phyloP scores from a whole-genome alignment of 192 early-diverging fungal genomes.

The Coemansia brasiliensis region DNA sequence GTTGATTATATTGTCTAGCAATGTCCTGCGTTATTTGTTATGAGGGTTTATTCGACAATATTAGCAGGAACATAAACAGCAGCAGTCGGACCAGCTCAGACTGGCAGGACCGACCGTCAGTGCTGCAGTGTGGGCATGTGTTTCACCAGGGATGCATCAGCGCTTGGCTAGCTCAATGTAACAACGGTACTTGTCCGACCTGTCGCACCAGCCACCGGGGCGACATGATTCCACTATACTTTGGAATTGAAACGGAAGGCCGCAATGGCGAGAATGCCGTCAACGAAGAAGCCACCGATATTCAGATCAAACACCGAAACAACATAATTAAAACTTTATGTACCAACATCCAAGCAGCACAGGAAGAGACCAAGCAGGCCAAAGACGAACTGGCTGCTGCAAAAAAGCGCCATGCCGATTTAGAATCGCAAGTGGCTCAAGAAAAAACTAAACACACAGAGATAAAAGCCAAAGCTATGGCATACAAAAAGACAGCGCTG shows the following conservation, averaged over 20 bases:
- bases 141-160: slow-evolving; percentile 46
- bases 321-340: slow-evolving; percentile 14
- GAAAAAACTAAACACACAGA: background rate
- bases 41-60: slow-evolving; percentile 32
- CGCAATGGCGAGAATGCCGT: background rate
- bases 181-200: slow-evolving; percentile 36
- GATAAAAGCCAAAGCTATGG: background rate
- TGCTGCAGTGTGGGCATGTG: slow-evolving; percentile 43
- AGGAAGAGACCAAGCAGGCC: slow-evolving; percentile 20
- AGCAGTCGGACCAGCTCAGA: background rate
- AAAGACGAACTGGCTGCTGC: slow-evolving; percentile 2
- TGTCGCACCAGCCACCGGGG: slow-evolving; percentile 31
- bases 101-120: slow-evolving; percentile 31
- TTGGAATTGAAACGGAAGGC: slow-evolving; percentile 19
- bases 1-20: background rate
- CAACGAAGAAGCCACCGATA: background rate
- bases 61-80: background rate
- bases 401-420: background rate
- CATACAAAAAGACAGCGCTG: slow-evolving; percentile 15
- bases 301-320: slow-evolving; percentile 13
- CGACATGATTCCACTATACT: slow-evolving; percentile 31
- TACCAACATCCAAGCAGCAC: slow-evolving; percentile 24
- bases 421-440: background rate
- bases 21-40: slow-evolving; percentile 55
- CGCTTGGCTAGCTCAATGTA: slow-evolving; percentile 33